Evolutionary conservation across 768 basidiomycete genomes (phyloP).

Genomic region (Tricholoma furcatifolium): DNA sequence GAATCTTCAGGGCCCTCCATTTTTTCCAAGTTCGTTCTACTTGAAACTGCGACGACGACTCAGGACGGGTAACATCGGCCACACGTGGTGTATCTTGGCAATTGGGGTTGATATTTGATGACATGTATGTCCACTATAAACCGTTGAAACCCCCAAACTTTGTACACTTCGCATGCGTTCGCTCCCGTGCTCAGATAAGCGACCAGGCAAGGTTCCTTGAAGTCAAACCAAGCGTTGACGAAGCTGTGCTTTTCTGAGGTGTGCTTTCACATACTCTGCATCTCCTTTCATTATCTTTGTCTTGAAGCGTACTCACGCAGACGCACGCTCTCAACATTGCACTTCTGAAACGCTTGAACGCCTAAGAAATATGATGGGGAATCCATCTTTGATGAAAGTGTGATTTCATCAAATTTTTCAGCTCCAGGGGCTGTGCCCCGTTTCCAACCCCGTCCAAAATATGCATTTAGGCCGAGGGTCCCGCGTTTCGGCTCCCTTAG

Average conservation of each 20-base stretch:
- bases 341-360: background rate
- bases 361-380: slow-evolving; percentile 7
- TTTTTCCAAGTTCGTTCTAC: too few species aligned
- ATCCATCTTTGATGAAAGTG: slow-evolving; percentile 13
- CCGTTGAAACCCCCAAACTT: background rate
- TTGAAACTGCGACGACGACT: too few species aligned
- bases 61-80: too few species aligned
- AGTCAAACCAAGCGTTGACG: background rate
- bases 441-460: slow-evolving; percentile 19
- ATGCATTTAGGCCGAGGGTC: slow-evolving; percentile 14
- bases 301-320: too few species aligned
- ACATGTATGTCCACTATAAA: background rate
- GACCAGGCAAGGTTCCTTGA: too few species aligned
- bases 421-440: slow-evolving; percentile 18
- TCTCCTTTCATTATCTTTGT: too few species aligned
- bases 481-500: slow-evolving; percentile 14
- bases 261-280: too few species aligned
- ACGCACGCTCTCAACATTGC: too few species aligned
- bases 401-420: slow-evolving; percentile 18
- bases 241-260: too few species aligned
- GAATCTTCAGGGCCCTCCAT: too few species aligned
- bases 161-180: background rate
- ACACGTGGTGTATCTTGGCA: too few species aligned
- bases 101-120: too few species aligned
- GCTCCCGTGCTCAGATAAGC: background rate